A percentile compares a stretch with the other conserved stretches of the same genome.
Conservation (phyloP, 768 basidiomycete genomes). For the Mrakia gelida region DNA sequence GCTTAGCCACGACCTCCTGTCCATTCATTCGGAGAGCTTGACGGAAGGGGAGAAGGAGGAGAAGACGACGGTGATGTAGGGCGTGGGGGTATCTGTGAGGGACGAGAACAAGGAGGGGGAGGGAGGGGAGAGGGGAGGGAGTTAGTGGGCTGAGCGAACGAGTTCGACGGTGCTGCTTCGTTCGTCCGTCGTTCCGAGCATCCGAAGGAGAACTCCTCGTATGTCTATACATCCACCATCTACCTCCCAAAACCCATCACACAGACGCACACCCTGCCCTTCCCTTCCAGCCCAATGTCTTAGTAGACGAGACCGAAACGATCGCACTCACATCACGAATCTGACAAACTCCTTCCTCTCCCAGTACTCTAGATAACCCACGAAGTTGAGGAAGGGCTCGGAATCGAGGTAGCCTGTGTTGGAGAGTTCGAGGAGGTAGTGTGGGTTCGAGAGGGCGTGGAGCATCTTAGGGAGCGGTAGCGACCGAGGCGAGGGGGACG, state of each 20-base stretch:
- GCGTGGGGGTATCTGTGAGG: slow-evolving; percentile 29
- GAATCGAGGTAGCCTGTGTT: slow-evolving; percentile 22
- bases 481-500: no score
- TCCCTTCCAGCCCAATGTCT: no score
- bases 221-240: no score
- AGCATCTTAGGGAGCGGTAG: slow-evolving; percentile 1
- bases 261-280: no score
- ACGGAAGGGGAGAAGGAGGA: slow-evolving; percentile 23
- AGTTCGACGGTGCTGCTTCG: no score
- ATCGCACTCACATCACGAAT: slow-evolving; percentile 25
- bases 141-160: not conserved
- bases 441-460: slow-evolving; percentile 29
- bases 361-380: slow-evolving; percentile 31
- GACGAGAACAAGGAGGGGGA: not conserved
- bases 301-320: not conserved
- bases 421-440: slow-evolving; percentile 32
- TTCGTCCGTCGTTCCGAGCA: no score
- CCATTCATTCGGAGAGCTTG: slow-evolving; percentile 20
- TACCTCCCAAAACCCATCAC: no score
- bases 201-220: no score
- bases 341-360: slow-evolving; percentile 21
- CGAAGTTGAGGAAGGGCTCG: slow-evolving; percentile 28
- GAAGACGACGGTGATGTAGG: slow-evolving; percentile 29
- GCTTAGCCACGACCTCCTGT: slow-evolving; percentile 14
- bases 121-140: not conserved